Evolutionary conservation across 139 green algal genomes (phyloP).

Genomic region (Chlamydomonas eustigma): DNA sequence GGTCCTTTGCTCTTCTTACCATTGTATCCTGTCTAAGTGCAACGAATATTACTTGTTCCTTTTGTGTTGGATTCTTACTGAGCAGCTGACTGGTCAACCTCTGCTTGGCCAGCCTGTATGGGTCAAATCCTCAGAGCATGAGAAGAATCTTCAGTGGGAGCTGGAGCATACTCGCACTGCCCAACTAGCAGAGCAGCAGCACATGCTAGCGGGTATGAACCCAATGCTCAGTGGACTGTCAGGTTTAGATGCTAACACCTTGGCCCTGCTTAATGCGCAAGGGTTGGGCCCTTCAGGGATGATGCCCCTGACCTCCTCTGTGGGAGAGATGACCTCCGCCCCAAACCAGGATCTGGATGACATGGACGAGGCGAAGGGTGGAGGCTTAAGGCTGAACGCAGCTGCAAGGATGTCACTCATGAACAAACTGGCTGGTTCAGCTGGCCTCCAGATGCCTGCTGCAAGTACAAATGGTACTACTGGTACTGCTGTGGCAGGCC

Average conservation of each 20-base stretch:
- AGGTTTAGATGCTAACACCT: not conserved
- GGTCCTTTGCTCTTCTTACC: too few relatives aligned
- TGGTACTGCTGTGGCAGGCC: slow-evolving; percentile 20
- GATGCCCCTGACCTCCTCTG: not conserved
- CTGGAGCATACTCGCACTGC: not conserved
- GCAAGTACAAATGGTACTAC: slow-evolving; percentile 20
- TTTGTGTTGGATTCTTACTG: not conserved
- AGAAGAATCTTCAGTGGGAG: slow-evolving; percentile 96
- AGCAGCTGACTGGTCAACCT: slow-evolving; percentile 70
- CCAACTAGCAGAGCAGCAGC: not conserved
- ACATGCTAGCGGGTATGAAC: too few relatives aligned
- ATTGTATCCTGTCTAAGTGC: too few relatives aligned
- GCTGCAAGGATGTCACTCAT: not conserved
- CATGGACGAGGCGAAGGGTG: not conserved
- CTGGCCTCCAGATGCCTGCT: not conserved
- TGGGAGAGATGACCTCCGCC: too few relatives aligned
- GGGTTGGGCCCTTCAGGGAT: too few relatives aligned
- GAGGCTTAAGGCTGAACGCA: not conserved
- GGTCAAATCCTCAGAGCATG: slow-evolving; percentile 89
- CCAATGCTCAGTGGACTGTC: slow-evolving; percentile 56
- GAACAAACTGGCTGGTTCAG: not conserved
- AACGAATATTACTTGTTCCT: too few relatives aligned
- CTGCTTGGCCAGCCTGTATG: slow-evolving; percentile 83
- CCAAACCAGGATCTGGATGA: not conserved
- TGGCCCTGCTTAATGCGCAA: not conserved